Base-by-base conservation (phyloP, 2,329 filamentous ascomycete genomes). In the Aspergillus tamarii region DNA sequence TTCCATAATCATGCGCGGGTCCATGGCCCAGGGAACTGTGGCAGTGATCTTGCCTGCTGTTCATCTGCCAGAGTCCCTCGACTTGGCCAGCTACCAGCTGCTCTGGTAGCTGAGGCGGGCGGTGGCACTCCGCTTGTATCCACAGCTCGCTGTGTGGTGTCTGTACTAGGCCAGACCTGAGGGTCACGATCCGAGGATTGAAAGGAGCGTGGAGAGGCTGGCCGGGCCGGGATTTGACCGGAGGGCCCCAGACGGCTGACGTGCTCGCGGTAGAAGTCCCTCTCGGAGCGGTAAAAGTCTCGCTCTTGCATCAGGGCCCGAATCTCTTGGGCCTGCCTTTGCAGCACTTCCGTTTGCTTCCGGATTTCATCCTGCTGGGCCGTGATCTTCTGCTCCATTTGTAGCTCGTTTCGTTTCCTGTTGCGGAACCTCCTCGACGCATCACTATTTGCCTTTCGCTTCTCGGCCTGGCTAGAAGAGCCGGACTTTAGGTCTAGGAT, bases 381-480 rank as follows among this genome's bases (percentile, higher is more conserved):
- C 10, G 67, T 70, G 28, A 80, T 70, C 19, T 74, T 77, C 64
- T 78, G 75, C 62, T 77, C 74, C 61, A 80, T 74, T 63, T 78
- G 77, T 64, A 75, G 67, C 60, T 80, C 78, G 26, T 76, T 78
- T 48, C 78, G 74, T 63, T 81, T 81, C 32, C 78, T 74, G 48
- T 80, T 77, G 41, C 79, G 76, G 63, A 80, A 80, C 26, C 79
- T 68, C 54, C 77, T 71, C 2, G 78, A 81, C 2, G 79, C 79
- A 59, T 77, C 74, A 57, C 79, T 80, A 69, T 81, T 81, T 3
- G 78, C 78, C 64, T 76, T 77, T 10, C 79, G 74, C 64, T 80
- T 80, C 63, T 79, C 77, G 1, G 77, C 76, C 61, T 80, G 78
- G 54, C 73, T 78, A 28, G 73, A 73, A 1, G 79, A 81, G 7